These are phyloP conservation scores for Cylindrotheca closterium DNA, from an alignment of 108 stramenopile species.

Conservation along the genomic window DNA sequence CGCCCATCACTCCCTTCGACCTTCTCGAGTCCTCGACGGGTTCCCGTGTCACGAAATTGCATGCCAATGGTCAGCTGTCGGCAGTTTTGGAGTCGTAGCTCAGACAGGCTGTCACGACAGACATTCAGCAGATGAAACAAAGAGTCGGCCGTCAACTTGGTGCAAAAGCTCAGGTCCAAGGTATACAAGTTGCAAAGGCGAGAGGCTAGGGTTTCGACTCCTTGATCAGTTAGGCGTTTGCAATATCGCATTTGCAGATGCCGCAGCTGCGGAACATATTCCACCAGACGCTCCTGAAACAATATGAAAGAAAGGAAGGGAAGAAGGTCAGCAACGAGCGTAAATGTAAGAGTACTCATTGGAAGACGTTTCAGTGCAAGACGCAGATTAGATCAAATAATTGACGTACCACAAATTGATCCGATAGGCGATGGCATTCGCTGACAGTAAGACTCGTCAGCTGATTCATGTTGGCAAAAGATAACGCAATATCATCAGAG, in stretches of 20 bases:
- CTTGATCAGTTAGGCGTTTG: constrained; percentile 47
- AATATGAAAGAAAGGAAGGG: constrained; percentile 9
- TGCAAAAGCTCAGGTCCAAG: constrained; percentile 68
- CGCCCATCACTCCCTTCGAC: constrained; percentile 28
- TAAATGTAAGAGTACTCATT: no score
- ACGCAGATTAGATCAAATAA: no score
- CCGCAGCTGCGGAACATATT: not conserved
- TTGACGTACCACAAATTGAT: constrained; percentile 44
- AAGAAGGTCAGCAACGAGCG: no score
- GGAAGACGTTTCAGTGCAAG: no score
- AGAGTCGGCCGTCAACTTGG: constrained; percentile 38
- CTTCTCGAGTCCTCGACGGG: not conserved
- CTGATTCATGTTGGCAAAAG: constrained; percentile 25
- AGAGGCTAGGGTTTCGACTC: constrained; percentile 39
- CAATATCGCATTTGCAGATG: constrained; percentile 57
- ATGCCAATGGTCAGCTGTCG: constrained; percentile 1
- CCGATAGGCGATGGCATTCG: constrained; percentile 68
- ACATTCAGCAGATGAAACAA: constrained; percentile 32
- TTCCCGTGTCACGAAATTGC: not conserved
- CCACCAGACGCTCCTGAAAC: constrained; percentile 20
- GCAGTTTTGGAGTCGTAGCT: constrained; percentile 51
- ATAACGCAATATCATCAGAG: constrained; percentile 36
- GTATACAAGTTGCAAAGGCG: constrained; percentile 46
- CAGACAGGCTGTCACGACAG: constrained; percentile 35
- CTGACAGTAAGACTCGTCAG: constrained; percentile 56